Evolutionary conservation across 805 yeast species (phyloP).

Genomic region (Wickerhamiella domercqiae): DNA sequence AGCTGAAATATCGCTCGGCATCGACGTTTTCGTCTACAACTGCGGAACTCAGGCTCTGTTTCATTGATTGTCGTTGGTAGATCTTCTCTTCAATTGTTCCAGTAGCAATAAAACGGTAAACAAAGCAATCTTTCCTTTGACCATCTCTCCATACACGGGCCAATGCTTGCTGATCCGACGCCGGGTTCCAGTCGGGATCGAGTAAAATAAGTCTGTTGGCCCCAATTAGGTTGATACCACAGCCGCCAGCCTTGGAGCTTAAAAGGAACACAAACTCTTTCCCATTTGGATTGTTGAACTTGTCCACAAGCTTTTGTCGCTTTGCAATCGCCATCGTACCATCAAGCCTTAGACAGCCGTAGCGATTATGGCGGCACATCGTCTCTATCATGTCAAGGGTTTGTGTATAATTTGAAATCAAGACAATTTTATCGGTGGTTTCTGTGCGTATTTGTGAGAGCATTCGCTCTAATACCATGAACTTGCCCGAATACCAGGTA

Average conservation of each 20-base stretch:
- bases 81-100: conserved; percentile 96
- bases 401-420: conserved; percentile 88
- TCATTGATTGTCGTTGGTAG: conserved; percentile 90
- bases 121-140: conserved; percentile 90
- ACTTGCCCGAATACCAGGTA: conserved; percentile 75
- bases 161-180: conserved; percentile 93
- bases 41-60: conserved; percentile 80
- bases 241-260: conserved; percentile 96
- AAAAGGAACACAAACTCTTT: conserved; percentile 75
- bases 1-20: conserved; percentile 79
- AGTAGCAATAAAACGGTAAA: conserved; percentile 82
- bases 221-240: conserved; percentile 94
- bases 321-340: conserved; percentile 88
- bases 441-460: conserved; percentile 58
- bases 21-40: conserved; percentile 95
- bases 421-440: conserved; percentile 86
- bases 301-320: conserved; percentile 82
- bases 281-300: conserved; percentile 79
- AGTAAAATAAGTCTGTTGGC: conserved; percentile 79
- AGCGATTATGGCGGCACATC: conserved; percentile 60
- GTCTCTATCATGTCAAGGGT: conserved; percentile 82
- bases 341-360: conserved; percentile 71
- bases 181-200: conserved; percentile 98
- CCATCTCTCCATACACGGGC: conserved; percentile 99
- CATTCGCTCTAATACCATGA: conserved; percentile 71